phyloP scores from a whole-genome alignment of 345 rosid species.

The Excoecaria cochinchinensis region DNA sequence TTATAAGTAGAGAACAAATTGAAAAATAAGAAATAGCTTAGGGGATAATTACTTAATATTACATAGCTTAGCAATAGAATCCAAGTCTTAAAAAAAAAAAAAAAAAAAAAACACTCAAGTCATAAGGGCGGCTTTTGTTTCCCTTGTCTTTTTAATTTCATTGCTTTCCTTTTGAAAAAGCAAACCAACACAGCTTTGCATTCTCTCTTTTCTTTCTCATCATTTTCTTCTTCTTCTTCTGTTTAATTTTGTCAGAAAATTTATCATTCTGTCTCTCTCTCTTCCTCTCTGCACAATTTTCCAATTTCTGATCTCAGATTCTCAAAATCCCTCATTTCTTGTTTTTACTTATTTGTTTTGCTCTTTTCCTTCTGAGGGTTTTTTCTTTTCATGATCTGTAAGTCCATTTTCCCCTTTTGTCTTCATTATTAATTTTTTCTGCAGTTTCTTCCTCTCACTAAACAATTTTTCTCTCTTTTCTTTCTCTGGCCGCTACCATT shows the following conservation, averaged over 20 bases:
- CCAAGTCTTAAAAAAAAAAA: neutral
- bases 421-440: conserved; percentile 6
- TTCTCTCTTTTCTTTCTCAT: neutral
- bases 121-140: conserved; percentile 15
- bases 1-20: no score
- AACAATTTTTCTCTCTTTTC: neutral
- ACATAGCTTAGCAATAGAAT: no score
- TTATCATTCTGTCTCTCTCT: conserved; percentile 10
- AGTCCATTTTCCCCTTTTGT: conserved; percentile 17
- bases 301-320: conserved; percentile 15
- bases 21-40: no score
- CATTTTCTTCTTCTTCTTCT: conserved; percentile 5
- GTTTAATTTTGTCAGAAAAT: neutral
- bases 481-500: neutral
- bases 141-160: neutral
- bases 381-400: conserved; percentile 24
- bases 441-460: neutral
- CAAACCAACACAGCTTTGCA: neutral
- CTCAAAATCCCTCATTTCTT: neutral
- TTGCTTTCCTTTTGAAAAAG: conserved; percentile 5
- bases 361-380: neutral
- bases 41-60: no score
- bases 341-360: neutral
- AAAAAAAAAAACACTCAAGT: conserved; percentile 6
- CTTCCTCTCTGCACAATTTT: neutral